Base-by-base conservation (phyloP, 306 rosid species). In the Citrullus mucosospermus region DNA sequence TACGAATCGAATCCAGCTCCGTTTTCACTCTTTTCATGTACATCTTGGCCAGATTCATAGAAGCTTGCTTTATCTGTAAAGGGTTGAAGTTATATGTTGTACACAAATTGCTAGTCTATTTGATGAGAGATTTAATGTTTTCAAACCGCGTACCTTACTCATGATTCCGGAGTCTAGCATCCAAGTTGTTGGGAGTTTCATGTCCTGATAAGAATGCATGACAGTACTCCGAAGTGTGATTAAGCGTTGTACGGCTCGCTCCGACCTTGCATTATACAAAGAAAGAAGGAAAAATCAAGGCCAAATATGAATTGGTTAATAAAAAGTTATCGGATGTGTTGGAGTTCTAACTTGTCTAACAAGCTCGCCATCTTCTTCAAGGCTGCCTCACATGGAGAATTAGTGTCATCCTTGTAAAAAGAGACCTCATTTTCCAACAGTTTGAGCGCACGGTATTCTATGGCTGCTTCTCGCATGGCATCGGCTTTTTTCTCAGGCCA, bases 401-500 rank as follows among this genome's bases (percentile, higher is more conserved):
- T 77, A 62, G 81, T 85, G 76, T 93, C 94, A 87, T 93, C 94
- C 88, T 87, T 85, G 82, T 80, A 90, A 1, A 89, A 87, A 38
- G 91, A 88, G 69, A 93, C 86, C 81, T 93, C 96, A 59, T 80
- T 87, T 84, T 90, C 93, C 74, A 93, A 76, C 86, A 85, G 80
- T 81, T 90, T 92, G 65, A 93, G 89, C 41, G 85, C 97, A 1
- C 96, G 94, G 83, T 89, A 93, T 84, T 92, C 98, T 70, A 93
- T 84, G 53, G 96, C 97, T 36, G 98, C 97, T 82, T 93, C 98
- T 87, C 94, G 86, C 89, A 91, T 81, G 81, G 98, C 90, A 86
- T 91, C 98, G 3, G 97, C 98, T 89, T 90, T 93, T 80, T 82
- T 90, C 93, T 93, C 98, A 1, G 98, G 98, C 98, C 98, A 93